Base-by-base conservation (phyloP, 495 filamentous ascomycete genomes). In the Astrocystis sublimbata region DNA sequence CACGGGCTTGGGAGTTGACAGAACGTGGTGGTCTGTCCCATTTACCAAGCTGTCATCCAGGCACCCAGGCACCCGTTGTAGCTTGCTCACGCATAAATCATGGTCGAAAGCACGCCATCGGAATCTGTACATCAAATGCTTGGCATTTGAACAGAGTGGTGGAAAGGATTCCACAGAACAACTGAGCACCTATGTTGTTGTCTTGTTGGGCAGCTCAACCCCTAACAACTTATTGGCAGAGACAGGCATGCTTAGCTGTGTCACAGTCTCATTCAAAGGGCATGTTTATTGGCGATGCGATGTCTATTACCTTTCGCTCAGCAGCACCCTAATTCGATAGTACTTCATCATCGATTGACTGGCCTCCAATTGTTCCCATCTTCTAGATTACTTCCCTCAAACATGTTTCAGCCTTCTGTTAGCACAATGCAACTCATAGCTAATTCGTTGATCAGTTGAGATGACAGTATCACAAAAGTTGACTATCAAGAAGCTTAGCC, bases 361-460 rank as follows among this genome's bases (percentile, higher is more conserved):
- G 12, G 24, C 24, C 30, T 31, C 24, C 53, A 43, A 56, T 42
- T n/a, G 52, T 4, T 56, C 26, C 35, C 30, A 19, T 42, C 36
- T 24, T 26, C 31, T 21, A 54, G 2, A 6, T 26, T 42, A 13
- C 36, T 60, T 31, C 36, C 58, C 47, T 36, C 28, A 53, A 26
- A 7, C 24, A 40, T 61, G 58, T 61, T 49, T 61, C 58, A 61
- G 58, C 58, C 50, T 33, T 26, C 31, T 40, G 13, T 19, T 26
- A 19, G 54, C 33, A 17, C 13, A 35, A 28, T 36, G 26, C 58
- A 49, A 61, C 53, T 49, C 45, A 17, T 28, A 50, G 23, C 23
- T 19, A 13, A 35, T 10, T 38, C 54, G 28, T 26, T 10, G 21
- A 57, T 57, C 54, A 43, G 38, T 30, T 54, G 13, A 38, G 33